Conservation (phyloP, 441 rosid genomes). For the Melastoma candidum region DNA sequence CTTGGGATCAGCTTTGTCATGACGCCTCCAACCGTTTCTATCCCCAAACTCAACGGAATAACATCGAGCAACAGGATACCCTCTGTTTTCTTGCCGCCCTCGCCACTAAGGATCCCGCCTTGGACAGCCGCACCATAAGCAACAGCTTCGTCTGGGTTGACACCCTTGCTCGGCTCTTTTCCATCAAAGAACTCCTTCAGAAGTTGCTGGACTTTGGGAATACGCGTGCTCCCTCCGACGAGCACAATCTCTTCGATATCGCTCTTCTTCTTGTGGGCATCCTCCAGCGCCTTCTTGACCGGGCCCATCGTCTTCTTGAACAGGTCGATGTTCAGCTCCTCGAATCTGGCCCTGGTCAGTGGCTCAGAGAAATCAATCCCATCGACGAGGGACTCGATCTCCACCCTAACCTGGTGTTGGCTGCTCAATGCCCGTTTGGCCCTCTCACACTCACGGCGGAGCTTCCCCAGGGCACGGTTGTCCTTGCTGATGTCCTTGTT, state of each 20-base stretch:
- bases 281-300: slow-evolving; percentile 97
- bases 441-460: slow-evolving; percentile 18
- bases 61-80: slow-evolving; percentile 97
- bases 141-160: slow-evolving; percentile 98
- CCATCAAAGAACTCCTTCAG: slow-evolving; percentile 71
- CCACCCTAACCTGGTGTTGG: slow-evolving; percentile 50
- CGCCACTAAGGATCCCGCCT: slow-evolving; percentile 96
- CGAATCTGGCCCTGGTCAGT: slow-evolving; percentile 18
- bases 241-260: slow-evolving; percentile 8
- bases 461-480: slow-evolving; percentile 37
- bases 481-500: slow-evolving; percentile 97
- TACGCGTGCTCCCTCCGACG: slow-evolving; percentile 4
- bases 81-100: slow-evolving; percentile 99
- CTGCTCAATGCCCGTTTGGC: slow-evolving; percentile 20
- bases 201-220: background rate
- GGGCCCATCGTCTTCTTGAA: slow-evolving; percentile 76
- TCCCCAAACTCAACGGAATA: slow-evolving; percentile 92
- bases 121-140: slow-evolving; percentile 99
- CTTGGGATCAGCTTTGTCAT: slow-evolving; percentile 99
- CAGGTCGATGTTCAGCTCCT: slow-evolving; percentile 20
- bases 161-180: slow-evolving; percentile 99
- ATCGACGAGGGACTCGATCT: slow-evolving; percentile 37
- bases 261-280: background rate
- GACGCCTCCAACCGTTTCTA: slow-evolving; percentile 97
- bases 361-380: slow-evolving; percentile 20